Base-by-base conservation (phyloP, 768 basidiomycete species). In the Suillus bovinus region DNA sequence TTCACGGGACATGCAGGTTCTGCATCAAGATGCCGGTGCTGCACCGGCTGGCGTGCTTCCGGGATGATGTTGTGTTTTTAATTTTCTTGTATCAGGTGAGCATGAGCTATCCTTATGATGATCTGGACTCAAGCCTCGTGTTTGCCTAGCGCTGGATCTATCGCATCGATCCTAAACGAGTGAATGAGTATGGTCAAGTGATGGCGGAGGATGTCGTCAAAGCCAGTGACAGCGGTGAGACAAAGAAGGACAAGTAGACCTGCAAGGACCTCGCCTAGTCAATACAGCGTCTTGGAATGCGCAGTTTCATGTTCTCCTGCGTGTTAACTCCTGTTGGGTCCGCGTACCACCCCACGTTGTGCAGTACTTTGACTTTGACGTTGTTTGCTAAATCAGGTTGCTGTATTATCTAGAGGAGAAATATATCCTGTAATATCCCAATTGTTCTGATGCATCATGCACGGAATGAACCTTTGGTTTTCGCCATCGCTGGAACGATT, bases 1-100 rank as follows among this genome's bases (percentile, higher is more conserved):
- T 62, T 63, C 65, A 60, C 58, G 54, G 60, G 49, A 57, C n/a
- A 61, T 38, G 29, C 67, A 94, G 93, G 39, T 94, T 96, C 75
- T 93, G 91, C 70, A 96, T 96, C 79, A 93, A 93, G 79, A 98
- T 98, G 96, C 96, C 96, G 36, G 85, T 91, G 71, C 82, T 98
- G 50, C 96, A 98, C 73, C 88, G 96, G 61, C 79, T 99, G 61
- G 91, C 91, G 5, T 93, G 91, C 75, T 93, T 93, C 87, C 84
- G 91, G 63, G 93, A 94, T 75, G 93, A 94, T 71, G 84, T 93
- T 16, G 94, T 96, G 64, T 96, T 97, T 80, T 81, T 96, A 65
- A 82, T 97, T 62, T 92, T 96, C 77, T 74, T 96, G 69, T 96
- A 96, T 78, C 95, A 96, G 86, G 91, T 89, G 74, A 67, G 88